phyloP scores from a whole-genome alignment of 108 stramenopile species.

The Pseudonitzschia multiseries region DNA sequence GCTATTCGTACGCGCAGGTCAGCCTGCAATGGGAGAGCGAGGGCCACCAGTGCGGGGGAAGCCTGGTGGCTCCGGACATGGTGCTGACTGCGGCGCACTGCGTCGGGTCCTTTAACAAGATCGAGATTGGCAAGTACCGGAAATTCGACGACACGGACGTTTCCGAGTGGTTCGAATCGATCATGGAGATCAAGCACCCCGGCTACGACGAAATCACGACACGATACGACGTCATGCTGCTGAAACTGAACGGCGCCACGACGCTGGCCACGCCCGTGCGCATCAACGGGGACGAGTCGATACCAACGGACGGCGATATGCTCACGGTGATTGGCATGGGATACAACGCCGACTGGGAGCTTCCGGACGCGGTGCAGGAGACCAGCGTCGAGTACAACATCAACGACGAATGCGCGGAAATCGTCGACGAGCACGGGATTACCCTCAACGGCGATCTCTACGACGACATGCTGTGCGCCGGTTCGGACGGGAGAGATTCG shows the following conservation, averaged over 20 bases:
- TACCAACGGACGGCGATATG: constrained; percentile 16
- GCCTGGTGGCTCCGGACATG: constrained; percentile 59
- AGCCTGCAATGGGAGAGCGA: constrained; percentile 27
- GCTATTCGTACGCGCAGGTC: constrained; percentile 49
- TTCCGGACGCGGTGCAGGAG: constrained; percentile 30
- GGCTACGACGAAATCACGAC: constrained; percentile 32
- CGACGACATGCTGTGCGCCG: constrained; percentile 66
- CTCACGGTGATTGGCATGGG: constrained; percentile 46
- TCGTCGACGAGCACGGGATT: constrained; percentile 12
- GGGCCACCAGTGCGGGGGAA: constrained; percentile 57
- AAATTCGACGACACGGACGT: constrained; percentile 18
- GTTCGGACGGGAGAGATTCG: constrained; percentile 32
- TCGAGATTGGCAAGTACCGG: constrained; percentile 42
- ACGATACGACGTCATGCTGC: constrained; percentile 53
- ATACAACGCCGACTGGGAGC: constrained; percentile 10
- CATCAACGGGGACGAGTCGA: constrained; percentile 18
- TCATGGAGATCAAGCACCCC: constrained; percentile 48
- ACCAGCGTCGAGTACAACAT: constrained; percentile 35
- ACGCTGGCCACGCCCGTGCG: constrained; percentile 17
- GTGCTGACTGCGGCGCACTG: constrained; percentile 76
- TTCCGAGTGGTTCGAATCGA: constrained; percentile 22
- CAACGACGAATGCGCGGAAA: constrained; percentile 34
- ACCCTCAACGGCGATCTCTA: constrained; percentile 15
- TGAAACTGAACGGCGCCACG: constrained; percentile 28
- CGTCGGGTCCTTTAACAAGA: constrained; percentile 19